phyloP scores from a whole-genome alignment of 306 rosid species.

The Castanea mollissima region DNA sequence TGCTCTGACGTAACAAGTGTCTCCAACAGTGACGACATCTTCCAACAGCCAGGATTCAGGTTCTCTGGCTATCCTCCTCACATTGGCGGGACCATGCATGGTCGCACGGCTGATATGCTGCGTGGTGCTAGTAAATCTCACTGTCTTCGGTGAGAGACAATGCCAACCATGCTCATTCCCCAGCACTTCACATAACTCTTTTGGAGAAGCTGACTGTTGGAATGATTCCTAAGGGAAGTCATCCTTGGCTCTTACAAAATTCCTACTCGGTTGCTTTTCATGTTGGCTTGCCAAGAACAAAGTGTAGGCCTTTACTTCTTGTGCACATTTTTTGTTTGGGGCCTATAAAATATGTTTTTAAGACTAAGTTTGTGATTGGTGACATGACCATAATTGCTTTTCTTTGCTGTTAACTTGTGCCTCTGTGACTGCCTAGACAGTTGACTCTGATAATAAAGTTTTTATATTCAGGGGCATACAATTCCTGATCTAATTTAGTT shows the following conservation, averaged over 20 bases:
- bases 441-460: background rate
- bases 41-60: slow-evolving; percentile 41
- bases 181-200: no score
- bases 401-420: background rate
- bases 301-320: slow-evolving; percentile 15
- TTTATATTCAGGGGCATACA: background rate
- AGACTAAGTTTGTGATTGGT: slow-evolving; percentile 16
- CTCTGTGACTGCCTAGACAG: background rate
- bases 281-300: slow-evolving; percentile 14
- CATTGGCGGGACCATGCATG: slow-evolving; percentile 29
- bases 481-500: background rate
- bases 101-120: slow-evolving; percentile 23
- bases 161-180: no score
- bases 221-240: slow-evolving; percentile 67
- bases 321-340: slow-evolving; percentile 20
- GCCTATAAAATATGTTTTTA: slow-evolving; percentile 2
- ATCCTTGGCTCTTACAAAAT: slow-evolving; percentile 84
- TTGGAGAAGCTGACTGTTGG: no score
- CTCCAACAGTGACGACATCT: slow-evolving; percentile 22
- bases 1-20: slow-evolving; percentile 32
- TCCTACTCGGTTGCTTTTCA: slow-evolving; percentile 1
- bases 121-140: slow-evolving; percentile 30
- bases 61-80: slow-evolving; percentile 52
- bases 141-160: no score
- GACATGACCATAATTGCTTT: background rate